Percentiles rank a stretch among this genome's conserved stretches.
Evolutionary conservation across 2,329 filamentous ascomycete species (phyloP).

Genomic region (Beauveria sp.): DNA sequence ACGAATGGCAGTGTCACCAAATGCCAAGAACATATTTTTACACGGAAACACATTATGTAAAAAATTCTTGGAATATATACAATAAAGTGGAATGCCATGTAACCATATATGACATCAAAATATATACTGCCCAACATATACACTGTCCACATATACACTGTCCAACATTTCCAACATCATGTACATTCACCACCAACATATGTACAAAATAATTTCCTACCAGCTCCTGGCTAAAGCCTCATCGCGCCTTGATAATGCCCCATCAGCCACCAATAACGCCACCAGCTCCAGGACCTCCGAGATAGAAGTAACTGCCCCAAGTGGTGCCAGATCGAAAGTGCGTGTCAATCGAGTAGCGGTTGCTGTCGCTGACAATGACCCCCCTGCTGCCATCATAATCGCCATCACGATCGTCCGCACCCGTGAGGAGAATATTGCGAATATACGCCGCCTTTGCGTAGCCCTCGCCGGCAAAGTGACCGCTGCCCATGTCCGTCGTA

Average conservation of each 20-base stretch:
- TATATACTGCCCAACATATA: too few relatives aligned
- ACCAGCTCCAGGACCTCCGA: constrained; percentile 12
- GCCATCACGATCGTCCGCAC: not conserved
- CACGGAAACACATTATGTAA: too few relatives aligned
- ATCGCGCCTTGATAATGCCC: not conserved
- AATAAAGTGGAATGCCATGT: too few relatives aligned
- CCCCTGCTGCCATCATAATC: constrained; percentile 11
- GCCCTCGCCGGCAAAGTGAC: constrained; percentile 8
- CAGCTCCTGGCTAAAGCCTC: not conserved
- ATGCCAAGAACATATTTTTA: too few relatives aligned
- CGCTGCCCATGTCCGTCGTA: constrained; percentile 14
- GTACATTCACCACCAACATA: not conserved
- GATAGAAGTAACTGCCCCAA: constrained; percentile 12
- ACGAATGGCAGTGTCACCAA: too few relatives aligned
- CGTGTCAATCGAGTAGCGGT: constrained; percentile 11
- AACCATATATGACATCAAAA: too few relatives aligned
- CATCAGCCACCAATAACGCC: constrained; percentile 11
- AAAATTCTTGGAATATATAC: too few relatives aligned
- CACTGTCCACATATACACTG: too few relatives aligned
- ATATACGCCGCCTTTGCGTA: constrained; percentile 12
- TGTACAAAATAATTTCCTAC: not conserved
- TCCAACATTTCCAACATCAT: too few relatives aligned
- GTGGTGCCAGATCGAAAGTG: constrained; percentile 3
- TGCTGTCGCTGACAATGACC: constrained; percentile 7
- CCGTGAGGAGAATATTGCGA: constrained; percentile 5